phyloP scores from a whole-genome alignment of 2,329 filamentous ascomycete species.

The Paraphoma chrysanthemicola region DNA sequence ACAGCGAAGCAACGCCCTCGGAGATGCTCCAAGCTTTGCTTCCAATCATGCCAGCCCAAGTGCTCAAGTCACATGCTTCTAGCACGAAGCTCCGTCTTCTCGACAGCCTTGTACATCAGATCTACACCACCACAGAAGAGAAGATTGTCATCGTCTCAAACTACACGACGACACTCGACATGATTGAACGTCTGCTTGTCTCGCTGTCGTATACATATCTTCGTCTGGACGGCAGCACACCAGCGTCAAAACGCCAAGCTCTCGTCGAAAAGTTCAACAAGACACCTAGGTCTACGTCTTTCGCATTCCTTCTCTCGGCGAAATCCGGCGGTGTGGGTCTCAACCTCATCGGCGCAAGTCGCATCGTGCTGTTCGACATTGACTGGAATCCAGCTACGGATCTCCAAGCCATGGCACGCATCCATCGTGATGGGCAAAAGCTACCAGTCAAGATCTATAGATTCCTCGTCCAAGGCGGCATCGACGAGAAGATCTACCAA shows the following conservation, averaged over 20 bases:
- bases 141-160: slow-evolving; percentile 80
- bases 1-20: slow-evolving; percentile 55
- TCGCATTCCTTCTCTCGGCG: slow-evolving; percentile 75
- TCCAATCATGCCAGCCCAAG: slow-evolving; percentile 61
- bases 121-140: slow-evolving; percentile 68
- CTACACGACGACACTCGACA: slow-evolving; percentile 74
- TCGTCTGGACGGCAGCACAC: slow-evolving; percentile 73
- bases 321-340: slow-evolving; percentile 75
- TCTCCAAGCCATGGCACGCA: slow-evolving; percentile 76
- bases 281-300: slow-evolving; percentile 61
- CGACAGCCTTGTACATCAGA: slow-evolving; percentile 68
- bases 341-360: slow-evolving; percentile 74
- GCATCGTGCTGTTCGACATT: slow-evolving; percentile 74
- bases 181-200: slow-evolving; percentile 67
- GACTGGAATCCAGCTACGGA: slow-evolving; percentile 81
- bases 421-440: slow-evolving; percentile 76
- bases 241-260: slow-evolving; percentile 68
- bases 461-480: slow-evolving; percentile 69
- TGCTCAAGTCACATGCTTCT: slow-evolving; percentile 63
- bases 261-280: slow-evolving; percentile 76
- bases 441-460: slow-evolving; percentile 72
- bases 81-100: slow-evolving; percentile 73
- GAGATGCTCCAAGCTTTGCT: slow-evolving; percentile 54
- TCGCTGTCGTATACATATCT: slow-evolving; percentile 68
- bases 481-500: slow-evolving; percentile 80